These are phyloP conservation scores for Colletotrichum sp. DNA, from an alignment of 2,329 filamentous ascomycete genomes.

Conservation along the genomic window DNA sequence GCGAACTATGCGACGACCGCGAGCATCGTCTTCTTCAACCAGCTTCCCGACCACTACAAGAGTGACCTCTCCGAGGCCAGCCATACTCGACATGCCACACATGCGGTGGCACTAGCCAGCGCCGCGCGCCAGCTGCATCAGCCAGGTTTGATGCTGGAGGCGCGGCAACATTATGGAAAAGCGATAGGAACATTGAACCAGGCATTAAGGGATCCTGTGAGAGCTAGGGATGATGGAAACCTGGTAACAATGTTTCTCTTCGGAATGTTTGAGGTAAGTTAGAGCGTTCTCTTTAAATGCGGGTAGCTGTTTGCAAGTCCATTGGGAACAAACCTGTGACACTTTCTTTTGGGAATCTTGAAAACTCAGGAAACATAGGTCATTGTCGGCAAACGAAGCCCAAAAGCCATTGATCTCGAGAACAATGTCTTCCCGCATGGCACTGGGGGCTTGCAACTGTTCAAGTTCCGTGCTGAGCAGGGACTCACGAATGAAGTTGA, in stretches of 20 bases:
- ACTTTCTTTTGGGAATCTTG: background rate
- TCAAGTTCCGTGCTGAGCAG: constrained; percentile 8
- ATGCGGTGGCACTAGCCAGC: constrained; percentile 10
- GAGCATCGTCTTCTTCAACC: constrained; percentile 1
- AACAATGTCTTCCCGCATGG: background rate
- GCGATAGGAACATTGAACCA: background rate
- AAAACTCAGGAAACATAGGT: background rate
- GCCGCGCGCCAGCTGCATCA: constrained; percentile 1
- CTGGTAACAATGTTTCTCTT: constrained; percentile 10
- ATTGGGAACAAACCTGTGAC: background rate
- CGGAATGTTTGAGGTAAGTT: constrained; percentile 12
- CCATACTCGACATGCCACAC: constrained; percentile 6
- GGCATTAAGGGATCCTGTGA: background rate
- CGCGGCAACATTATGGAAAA: background rate
- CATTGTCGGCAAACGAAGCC: background rate
- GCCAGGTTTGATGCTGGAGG: constrained; percentile 3
- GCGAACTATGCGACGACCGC: background rate
- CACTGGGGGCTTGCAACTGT: constrained; percentile 1
- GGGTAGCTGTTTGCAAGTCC: background rate
- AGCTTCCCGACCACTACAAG: background rate
- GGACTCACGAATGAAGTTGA: constrained; percentile 5
- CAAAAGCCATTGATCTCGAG: background rate
- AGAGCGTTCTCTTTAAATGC: no score
- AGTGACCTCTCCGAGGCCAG: background rate
- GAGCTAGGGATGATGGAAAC: background rate